Base-by-base conservation (phyloP, 345 rosid genomes). In the Eutrema heterophyllum region DNA sequence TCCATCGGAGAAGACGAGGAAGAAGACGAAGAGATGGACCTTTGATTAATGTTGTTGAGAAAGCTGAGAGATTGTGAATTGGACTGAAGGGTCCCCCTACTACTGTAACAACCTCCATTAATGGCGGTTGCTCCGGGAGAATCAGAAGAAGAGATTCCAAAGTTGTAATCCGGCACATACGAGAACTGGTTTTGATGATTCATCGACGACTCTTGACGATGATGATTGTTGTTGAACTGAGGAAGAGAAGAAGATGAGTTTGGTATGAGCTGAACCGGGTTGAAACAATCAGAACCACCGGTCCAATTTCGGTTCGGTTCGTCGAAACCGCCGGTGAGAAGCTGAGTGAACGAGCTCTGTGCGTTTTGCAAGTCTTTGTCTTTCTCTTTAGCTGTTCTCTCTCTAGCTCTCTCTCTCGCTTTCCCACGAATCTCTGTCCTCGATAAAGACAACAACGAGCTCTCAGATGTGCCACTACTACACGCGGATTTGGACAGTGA, bases 61-160 rank as follows among this genome's bases (percentile, higher is more conserved):
- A 76, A 76, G 71, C 33, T 30, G 5, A 64, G 71, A 41, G 80
- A 71, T 29, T 64, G 72, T 56, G 96, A 87, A 95, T 95, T 95
- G 99, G 99, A 95, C 99, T 95, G 99, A 95, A 95, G 99, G 99
- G 99, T 89, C 97, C 99, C 97, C 99, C 99, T 91, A 72, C 87
- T 89, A 86, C 76, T 86, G 90, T 88, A 83, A 86, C 91, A 83
- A 83, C 91, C 86, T 54, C 79, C 79, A 52, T 68, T 53, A 53
- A 68, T 32, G 40, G 79, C 44, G 24, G 73, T 21, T 44, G 73
- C 43, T 32, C 44, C 64, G 46, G 74, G 66, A 70, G 74, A 68
- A 68, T 55, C 62, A 75, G 79, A 75, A 79, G 98, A 79, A 62
- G 96, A 83, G 68, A 88, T 86, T 6, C 93, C 87, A 82, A 91